Evolutionary conservation across 192 early-diverging fungal species (phyloP).

Genomic region (Rhizophagus sp.): DNA sequence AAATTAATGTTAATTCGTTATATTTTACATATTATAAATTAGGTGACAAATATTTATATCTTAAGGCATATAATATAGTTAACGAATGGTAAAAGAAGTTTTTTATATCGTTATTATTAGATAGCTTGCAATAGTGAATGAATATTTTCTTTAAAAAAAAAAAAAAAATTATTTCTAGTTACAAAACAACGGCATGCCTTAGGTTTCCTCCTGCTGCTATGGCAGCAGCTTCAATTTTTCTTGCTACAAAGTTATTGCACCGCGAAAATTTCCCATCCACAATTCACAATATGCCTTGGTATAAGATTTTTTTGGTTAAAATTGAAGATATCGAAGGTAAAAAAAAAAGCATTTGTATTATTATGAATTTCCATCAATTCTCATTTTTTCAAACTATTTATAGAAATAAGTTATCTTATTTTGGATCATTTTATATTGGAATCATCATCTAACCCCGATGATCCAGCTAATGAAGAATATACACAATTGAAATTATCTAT

Average conservation of each 20-base stretch:
- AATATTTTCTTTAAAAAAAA: background rate
- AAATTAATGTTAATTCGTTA: conserved; percentile 1
- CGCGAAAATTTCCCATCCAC: conserved; percentile 40
- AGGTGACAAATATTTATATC: conserved; percentile 48
- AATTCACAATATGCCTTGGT: conserved; percentile 46
- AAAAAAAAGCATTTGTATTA: background rate
- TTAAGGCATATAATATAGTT: conserved; percentile 53
- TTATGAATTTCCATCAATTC: background rate
- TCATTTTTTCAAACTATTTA: background rate
- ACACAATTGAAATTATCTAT: background rate
- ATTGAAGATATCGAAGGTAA: conserved; percentile 63
- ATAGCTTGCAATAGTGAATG: background rate
- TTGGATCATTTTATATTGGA: background rate
- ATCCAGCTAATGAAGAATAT: conserved; percentile 1
- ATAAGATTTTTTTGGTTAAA: conserved; percentile 45
- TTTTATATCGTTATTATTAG: background rate
- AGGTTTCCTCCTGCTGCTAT: conserved; percentile 67
- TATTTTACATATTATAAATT: conserved; percentile 14
- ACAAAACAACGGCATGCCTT: conserved; percentile 56
- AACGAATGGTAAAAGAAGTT: conserved; percentile 42
- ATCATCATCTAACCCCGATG: background rate
- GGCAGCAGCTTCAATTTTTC: conserved; percentile 62
- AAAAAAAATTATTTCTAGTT: conserved; percentile 35
- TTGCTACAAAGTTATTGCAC: conserved; percentile 48
- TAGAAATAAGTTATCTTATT: background rate